Conservation (phyloP, 2,329 filamentous ascomycete species). For the Alternaria longipes region DNA sequence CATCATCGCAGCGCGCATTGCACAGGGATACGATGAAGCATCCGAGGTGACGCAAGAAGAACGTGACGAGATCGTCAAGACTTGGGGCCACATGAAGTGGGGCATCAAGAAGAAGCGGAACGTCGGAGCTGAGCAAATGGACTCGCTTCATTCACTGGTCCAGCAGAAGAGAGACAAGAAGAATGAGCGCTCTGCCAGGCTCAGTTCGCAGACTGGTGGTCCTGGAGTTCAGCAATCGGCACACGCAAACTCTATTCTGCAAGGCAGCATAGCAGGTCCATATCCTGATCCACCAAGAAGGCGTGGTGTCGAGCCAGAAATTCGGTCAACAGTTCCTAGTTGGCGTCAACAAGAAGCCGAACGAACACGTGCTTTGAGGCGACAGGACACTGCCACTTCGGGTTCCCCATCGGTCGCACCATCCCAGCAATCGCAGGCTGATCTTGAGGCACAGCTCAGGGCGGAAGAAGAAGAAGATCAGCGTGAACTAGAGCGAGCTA, state of each 20-base stretch:
- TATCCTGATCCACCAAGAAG: conserved; percentile 18
- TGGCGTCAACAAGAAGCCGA: conserved; percentile 24
- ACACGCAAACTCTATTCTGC: conserved; percentile 23
- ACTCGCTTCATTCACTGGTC: conserved; percentile 58
- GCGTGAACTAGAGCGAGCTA: conserved; percentile 75
- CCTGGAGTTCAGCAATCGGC: conserved; percentile 29
- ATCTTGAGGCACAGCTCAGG: conserved; percentile 33
- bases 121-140: conserved; percentile 58
- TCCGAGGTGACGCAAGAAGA: conserved; percentile 65
- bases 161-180: conserved; percentile 45
- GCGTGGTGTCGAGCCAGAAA: conserved; percentile 22
- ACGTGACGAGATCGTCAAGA: conserved; percentile 68
- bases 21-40: conserved; percentile 77
- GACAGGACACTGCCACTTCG: conserved; percentile 37
- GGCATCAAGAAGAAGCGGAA: conserved; percentile 68
- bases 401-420: conserved; percentile 28
- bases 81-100: conserved; percentile 70
- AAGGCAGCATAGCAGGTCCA: conserved; percentile 27
- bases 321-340: conserved; percentile 27
- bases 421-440: conserved; percentile 16
- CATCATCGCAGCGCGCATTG: conserved; percentile 78
- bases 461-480: conserved; percentile 56
- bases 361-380: conserved; percentile 23
- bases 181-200: conserved; percentile 47
- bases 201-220: conserved; percentile 17